A percentile compares a stretch with the other conserved stretches of the same genome.
Conservation (phyloP, 2,329 filamentous ascomycete species). For the Colletotrichum acutatum region DNA sequence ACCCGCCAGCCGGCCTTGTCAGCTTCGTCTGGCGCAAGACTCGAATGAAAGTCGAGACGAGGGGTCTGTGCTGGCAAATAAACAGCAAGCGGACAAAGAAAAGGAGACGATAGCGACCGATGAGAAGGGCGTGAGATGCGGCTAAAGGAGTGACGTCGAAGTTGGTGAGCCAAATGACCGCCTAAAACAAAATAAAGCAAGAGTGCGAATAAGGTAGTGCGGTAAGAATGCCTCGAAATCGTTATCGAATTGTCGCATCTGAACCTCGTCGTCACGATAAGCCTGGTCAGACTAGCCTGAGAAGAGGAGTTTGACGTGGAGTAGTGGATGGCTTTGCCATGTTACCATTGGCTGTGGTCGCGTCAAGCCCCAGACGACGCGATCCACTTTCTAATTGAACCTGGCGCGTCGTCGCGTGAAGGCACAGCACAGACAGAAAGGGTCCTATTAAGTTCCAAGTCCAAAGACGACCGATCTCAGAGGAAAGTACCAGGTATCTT, state of each 20-base stretch:
- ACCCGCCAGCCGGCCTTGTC: conserved; percentile 24
- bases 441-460: not conserved
- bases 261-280: conserved; percentile 34
- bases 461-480: not conserved
- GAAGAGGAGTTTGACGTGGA: conserved; percentile 35
- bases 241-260: conserved; percentile 32
- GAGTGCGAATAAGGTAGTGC: not conserved
- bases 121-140: not conserved
- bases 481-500: not conserved
- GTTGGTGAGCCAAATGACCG: not conserved
- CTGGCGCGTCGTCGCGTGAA: conserved; percentile 28
- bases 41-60: not conserved
- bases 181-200: conserved; percentile 1
- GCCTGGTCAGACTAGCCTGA: conserved; percentile 26
- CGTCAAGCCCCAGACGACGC: conserved; percentile 2
- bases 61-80: conserved; percentile 30
- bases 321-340: not conserved
- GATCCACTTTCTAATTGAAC: conserved; percentile 28
- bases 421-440: not conserved
- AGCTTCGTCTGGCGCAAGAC: conserved; percentile 22
- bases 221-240: conserved; percentile 24
- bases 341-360: conserved; percentile 21
- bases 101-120: not conserved
- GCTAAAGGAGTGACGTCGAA: conserved; percentile 24
- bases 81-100: conserved; percentile 25